Evolutionary conservation across 2,329 filamentous ascomycete species (phyloP).

Genomic region (Sporothrix dimorphospora): DNA sequence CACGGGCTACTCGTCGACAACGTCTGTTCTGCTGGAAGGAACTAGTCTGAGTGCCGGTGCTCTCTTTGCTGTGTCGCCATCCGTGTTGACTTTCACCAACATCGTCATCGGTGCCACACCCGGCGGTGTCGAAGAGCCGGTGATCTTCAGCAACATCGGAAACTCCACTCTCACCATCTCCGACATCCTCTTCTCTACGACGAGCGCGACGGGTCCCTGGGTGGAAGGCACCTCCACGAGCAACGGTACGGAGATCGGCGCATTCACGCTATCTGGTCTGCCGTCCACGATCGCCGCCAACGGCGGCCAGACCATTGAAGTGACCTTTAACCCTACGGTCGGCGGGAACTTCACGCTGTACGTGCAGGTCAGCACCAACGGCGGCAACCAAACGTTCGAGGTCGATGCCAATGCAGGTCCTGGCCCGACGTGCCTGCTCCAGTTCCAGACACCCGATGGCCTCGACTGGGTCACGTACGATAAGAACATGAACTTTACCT

Average conservation of each 20-base stretch:
- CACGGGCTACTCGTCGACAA: slow-evolving; percentile 51
- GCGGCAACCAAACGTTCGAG: slow-evolving; percentile 53
- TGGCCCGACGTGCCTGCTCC: slow-evolving; percentile 53
- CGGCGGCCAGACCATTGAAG: slow-evolving; percentile 44
- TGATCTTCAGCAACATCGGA: slow-evolving; percentile 56
- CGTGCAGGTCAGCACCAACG: slow-evolving; percentile 51
- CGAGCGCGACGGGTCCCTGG: slow-evolving; percentile 51
- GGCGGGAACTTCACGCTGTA: slow-evolving; percentile 56
- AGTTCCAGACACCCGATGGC: slow-evolving; percentile 59
- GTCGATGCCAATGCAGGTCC: slow-evolving; percentile 55
- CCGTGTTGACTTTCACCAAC: slow-evolving; percentile 53
- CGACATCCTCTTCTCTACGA: slow-evolving; percentile 49
- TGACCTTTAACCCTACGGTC: slow-evolving; percentile 52
- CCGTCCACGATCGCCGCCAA: slow-evolving; percentile 50
- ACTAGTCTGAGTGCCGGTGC: slow-evolving; percentile 51
- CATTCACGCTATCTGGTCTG: slow-evolving; percentile 54
- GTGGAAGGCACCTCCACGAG: slow-evolving; percentile 39
- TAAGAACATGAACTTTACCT: slow-evolving; percentile 51
- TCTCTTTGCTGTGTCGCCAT: slow-evolving; percentile 53
- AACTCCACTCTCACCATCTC: slow-evolving; percentile 50
- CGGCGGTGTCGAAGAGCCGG: slow-evolving; percentile 47
- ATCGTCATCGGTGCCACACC: slow-evolving; percentile 50
- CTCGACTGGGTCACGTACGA: slow-evolving; percentile 54
- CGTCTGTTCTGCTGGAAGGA: slow-evolving; percentile 53
- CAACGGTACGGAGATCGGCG: slow-evolving; percentile 46